Conservation (phyloP, 345 rosid species). For the Brassica incana region DNA sequence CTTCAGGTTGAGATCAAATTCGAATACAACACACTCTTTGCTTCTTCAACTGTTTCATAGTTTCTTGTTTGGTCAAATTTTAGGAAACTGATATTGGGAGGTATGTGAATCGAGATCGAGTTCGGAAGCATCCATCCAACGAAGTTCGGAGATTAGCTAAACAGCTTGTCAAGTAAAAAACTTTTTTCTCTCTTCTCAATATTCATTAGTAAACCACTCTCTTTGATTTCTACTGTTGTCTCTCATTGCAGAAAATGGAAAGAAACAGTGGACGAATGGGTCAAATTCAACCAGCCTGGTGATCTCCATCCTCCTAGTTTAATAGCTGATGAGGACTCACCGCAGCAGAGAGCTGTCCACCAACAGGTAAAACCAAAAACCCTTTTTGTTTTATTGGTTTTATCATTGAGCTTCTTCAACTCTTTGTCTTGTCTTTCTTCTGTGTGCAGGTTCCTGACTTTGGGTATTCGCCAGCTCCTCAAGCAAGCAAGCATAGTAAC, state of each 20-base stretch:
- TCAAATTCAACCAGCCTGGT: conserved; percentile 74
- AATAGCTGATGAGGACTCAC: conserved; percentile 89
- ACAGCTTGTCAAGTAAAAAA: conserved; percentile 61
- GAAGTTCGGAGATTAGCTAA: conserved; percentile 80
- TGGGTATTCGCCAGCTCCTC: conserved; percentile 37
- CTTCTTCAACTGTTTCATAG: too few relatives aligned
- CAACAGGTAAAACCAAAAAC: conserved; percentile 60
- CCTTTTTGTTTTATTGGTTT: conserved; percentile 14
- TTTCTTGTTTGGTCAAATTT: neutral
- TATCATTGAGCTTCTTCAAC: conserved; percentile 45
- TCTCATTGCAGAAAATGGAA: conserved; percentile 78
- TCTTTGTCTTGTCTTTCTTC: conserved; percentile 14
- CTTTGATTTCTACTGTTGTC: neutral
- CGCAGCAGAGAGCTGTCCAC: conserved; percentile 67
- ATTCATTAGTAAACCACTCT: neutral
- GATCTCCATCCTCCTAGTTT: conserved; percentile 66
- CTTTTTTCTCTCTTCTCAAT: neutral
- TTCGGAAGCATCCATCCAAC: conserved; percentile 67
- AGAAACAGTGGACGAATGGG: conserved; percentile 93
- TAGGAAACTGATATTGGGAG: conserved; percentile 33
- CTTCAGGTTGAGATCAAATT: conserved; percentile 50
- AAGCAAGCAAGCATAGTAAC: conserved; percentile 60
- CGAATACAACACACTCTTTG: neutral
- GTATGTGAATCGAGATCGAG: conserved; percentile 57
- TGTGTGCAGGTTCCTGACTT: conserved; percentile 41